Conservation (phyloP, 495 filamentous ascomycete genomes). For the Penicillium salamii region DNA sequence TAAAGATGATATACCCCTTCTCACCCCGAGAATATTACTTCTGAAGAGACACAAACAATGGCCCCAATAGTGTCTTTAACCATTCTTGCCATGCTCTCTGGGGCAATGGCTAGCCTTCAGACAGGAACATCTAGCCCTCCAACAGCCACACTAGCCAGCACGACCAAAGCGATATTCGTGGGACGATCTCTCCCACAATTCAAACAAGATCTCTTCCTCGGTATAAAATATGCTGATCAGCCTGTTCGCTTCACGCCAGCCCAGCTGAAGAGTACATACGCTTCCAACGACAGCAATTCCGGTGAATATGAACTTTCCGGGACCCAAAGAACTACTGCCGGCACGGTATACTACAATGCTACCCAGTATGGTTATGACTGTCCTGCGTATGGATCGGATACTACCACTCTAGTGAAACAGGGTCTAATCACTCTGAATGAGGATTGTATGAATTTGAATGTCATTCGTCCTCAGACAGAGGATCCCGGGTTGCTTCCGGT, state of each 20-base stretch:
- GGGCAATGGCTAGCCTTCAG: slow-evolving; percentile 2
- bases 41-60: no score
- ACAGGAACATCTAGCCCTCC: background rate
- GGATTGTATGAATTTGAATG: slow-evolving; percentile 64
- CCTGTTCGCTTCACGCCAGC: slow-evolving; percentile 31
- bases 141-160: slow-evolving; percentile 15
- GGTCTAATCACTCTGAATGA: slow-evolving; percentile 42
- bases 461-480: slow-evolving; percentile 49
- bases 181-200: slow-evolving; percentile 31
- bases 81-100: slow-evolving; percentile 4
- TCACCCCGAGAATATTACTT: no score
- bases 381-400: slow-evolving; percentile 36
- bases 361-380: slow-evolving; percentile 37
- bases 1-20: no score
- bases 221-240: slow-evolving; percentile 35
- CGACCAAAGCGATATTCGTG: slow-evolving; percentile 20
- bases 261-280: slow-evolving; percentile 23
- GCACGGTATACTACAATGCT: slow-evolving; percentile 28
- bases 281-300: slow-evolving; percentile 21
- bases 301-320: slow-evolving; percentile 9
- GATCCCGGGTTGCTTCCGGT: slow-evolving; percentile 52
- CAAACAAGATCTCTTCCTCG: slow-evolving; percentile 32
- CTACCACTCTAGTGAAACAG: slow-evolving; percentile 18
- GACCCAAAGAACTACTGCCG: background rate
- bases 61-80: background rate